phyloP scores from a whole-genome alignment of 192 early-diverging fungal species.

The Coemansia reversa region DNA sequence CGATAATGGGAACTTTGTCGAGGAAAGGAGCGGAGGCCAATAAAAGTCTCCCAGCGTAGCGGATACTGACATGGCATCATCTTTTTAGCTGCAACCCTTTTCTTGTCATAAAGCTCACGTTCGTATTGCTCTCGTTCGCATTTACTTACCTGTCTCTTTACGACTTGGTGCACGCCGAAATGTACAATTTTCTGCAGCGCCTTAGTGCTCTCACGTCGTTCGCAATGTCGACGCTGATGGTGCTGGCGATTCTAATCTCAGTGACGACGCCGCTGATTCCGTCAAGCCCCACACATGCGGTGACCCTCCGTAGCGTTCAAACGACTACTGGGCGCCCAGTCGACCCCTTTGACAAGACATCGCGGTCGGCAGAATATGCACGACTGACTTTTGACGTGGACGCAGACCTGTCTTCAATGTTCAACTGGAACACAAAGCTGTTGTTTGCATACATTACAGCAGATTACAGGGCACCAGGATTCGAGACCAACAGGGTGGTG shows the following conservation, averaged over 20 bases:
- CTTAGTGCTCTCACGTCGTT: conserved; percentile 51
- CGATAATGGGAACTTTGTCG: no score
- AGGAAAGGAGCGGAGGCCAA: no score
- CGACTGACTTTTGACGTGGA: conserved; percentile 52
- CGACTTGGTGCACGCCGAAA: conserved; percentile 3
- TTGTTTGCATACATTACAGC: conserved; percentile 49
- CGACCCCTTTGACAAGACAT: conserved; percentile 40
- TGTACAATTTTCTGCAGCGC: conserved; percentile 55
- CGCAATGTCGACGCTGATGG: conserved; percentile 53
- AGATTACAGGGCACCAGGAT: conserved; percentile 28
- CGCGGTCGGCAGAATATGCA: conserved; percentile 43
- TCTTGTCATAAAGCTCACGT: not conserved
- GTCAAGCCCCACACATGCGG: conserved; percentile 25
- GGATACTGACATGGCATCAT: no score
- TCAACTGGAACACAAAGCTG: conserved; percentile 57
- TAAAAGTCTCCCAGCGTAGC: no score
- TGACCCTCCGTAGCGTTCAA: conserved; percentile 38
- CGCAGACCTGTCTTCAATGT: conserved; percentile 49
- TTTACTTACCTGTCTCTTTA: not conserved
- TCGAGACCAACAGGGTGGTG: conserved; percentile 41
- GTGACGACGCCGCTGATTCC: conserved; percentile 40
- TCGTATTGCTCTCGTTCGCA: not conserved
- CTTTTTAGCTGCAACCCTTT: not conserved
- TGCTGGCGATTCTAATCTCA: conserved; percentile 38
- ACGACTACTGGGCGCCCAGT: conserved; percentile 44